These are phyloP conservation scores for Daucus carota DNA, from an alignment of 129 eudicot genomes.

Conservation along the genomic window DH1_v3.0 NC_030382.2:46025501-46026000, in stretches of 20 bases:
- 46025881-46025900: slow-evolving; percentile 34
- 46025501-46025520: neutral
- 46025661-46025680: slow-evolving; percentile 7
- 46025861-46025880: slow-evolving; percentile 22
- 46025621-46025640: neutral
- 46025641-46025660: slow-evolving; percentile 30
- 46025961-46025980: slow-evolving; percentile 3
- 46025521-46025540: slow-evolving; percentile 2
- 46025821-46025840: slow-evolving; percentile 9
- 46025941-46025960: slow-evolving; percentile 20
- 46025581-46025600: neutral
- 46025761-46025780: slow-evolving; percentile 7
- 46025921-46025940: slow-evolving; percentile 29
- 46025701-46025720: slow-evolving; percentile 37
- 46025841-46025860: slow-evolving; percentile 35
- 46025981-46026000: slow-evolving; percentile 34
- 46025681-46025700: slow-evolving; percentile 7
- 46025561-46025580: neutral
- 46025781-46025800: slow-evolving; percentile 18
- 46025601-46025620: neutral
- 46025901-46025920: slow-evolving; percentile 26
- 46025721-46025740: slow-evolving; percentile 21
- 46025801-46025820: slow-evolving; percentile 18
- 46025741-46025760: slow-evolving; percentile 5
- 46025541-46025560: neutral